These are phyloP conservation scores for Hypoxylon lenormandii DNA, from an alignment of 495 filamentous ascomycete genomes.

Conservation along the genomic window DNA sequence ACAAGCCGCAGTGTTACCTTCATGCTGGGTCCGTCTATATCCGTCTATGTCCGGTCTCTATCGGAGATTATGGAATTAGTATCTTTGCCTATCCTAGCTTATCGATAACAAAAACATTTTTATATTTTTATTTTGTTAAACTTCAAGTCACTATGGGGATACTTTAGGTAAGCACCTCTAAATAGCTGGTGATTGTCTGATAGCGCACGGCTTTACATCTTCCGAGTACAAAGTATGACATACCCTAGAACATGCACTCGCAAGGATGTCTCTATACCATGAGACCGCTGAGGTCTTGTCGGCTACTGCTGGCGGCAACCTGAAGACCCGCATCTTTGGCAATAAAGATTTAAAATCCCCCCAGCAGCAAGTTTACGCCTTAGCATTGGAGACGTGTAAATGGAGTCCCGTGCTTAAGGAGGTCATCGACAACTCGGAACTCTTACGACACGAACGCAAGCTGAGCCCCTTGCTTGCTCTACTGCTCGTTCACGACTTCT, in stretches of 20 bases:
- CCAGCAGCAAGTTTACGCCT: slow-evolving; percentile 84
- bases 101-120: too few relatives aligned
- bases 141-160: too few relatives aligned
- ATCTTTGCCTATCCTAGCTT: too few relatives aligned
- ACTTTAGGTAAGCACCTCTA: too few relatives aligned
- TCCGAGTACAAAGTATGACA: slow-evolving; percentile 3
- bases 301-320: slow-evolving; percentile 71
- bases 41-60: too few relatives aligned
- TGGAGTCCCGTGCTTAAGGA: slow-evolving; percentile 88
- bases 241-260: slow-evolving; percentile 23
- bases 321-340: slow-evolving; percentile 83
- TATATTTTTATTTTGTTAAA: too few relatives aligned
- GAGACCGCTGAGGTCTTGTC: slow-evolving; percentile 82
- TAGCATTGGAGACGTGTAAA: slow-evolving; percentile 86
- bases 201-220: too few relatives aligned
- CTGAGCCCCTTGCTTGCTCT: slow-evolving; percentile 83
- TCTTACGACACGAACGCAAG: slow-evolving; percentile 83
- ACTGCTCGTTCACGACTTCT: slow-evolving; percentile 85
- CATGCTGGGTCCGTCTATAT: too few relatives aligned
- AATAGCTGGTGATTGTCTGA: too few relatives aligned
- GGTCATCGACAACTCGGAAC: slow-evolving; percentile 79
- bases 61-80: too few relatives aligned
- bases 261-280: slow-evolving; percentile 90
- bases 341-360: slow-evolving; percentile 76
- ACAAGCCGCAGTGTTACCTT: too few relatives aligned